These are phyloP conservation scores for Lactarius akahatsu DNA, from an alignment of 768 basidiomycete genomes.

Conservation along the genomic window DNA sequence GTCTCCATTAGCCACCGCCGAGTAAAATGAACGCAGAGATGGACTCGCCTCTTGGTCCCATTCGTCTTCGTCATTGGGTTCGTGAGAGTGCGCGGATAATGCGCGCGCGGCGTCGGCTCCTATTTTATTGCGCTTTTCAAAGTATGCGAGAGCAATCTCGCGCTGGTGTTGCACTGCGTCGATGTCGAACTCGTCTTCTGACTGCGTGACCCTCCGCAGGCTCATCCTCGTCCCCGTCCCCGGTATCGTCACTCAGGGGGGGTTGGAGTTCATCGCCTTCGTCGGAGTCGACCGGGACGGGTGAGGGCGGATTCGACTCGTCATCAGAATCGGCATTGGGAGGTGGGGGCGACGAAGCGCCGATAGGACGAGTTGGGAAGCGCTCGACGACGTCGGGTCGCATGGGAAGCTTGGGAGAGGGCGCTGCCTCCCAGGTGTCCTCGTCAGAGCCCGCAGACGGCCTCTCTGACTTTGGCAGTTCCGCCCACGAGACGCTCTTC, in stretches of 20 bases:
- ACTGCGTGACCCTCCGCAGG: slow-evolving; percentile 40
- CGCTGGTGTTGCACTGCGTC: slow-evolving; percentile 68
- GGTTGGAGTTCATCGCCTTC: slow-evolving; percentile 33
- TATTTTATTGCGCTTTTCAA: slow-evolving; percentile 57
- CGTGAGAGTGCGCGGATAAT: slow-evolving; percentile 48
- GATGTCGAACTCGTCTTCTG: slow-evolving; percentile 56
- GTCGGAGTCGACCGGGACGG: slow-evolving; percentile 35
- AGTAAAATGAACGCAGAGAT: slow-evolving; percentile 1
- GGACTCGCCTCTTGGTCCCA: slow-evolving; percentile 46
- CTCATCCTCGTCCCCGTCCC: slow-evolving; percentile 31
- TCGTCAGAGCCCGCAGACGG: slow-evolving; percentile 38
- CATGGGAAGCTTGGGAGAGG: slow-evolving; percentile 51
- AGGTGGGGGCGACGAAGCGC: slow-evolving; percentile 30
- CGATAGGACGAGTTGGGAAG: slow-evolving; percentile 37
- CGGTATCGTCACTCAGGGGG: slow-evolving; percentile 24
- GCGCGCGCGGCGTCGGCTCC: slow-evolving; percentile 53
- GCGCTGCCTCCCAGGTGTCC: slow-evolving; percentile 50
- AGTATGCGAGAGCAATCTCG: slow-evolving; percentile 71
- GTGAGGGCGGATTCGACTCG: slow-evolving; percentile 49
- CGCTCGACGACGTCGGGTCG: slow-evolving; percentile 71
- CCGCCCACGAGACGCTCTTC: slow-evolving; percentile 69
- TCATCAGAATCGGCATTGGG: slow-evolving; percentile 61
- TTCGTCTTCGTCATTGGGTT: slow-evolving; percentile 39
- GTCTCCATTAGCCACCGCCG: slow-evolving; percentile 5
- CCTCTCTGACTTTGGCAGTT: slow-evolving; percentile 37